phyloP scores from a whole-genome alignment of 305 asterid species.

The Lippia alba region DNA sequence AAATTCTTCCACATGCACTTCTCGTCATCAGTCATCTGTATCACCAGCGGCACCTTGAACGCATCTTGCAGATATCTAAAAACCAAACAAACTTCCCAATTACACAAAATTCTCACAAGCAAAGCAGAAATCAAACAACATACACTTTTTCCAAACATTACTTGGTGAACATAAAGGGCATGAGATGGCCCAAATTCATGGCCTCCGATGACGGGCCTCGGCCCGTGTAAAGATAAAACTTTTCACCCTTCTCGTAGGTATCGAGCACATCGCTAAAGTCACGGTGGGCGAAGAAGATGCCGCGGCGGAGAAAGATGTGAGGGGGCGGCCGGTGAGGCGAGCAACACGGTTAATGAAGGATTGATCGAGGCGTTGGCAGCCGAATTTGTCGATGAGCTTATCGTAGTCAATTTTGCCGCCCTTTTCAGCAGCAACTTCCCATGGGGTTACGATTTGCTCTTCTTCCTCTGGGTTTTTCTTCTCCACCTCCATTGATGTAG shows the following conservation, averaged over 20 bases:
- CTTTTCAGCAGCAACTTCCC: conserved; percentile 83
- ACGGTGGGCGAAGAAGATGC: conserved; percentile 93
- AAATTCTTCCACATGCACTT: conserved; percentile 96
- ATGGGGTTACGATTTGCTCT: conserved; percentile 85
- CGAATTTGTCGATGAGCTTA: conserved; percentile 83
- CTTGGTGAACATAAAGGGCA: conserved; percentile 98
- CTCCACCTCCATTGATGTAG: conserved; percentile 56
- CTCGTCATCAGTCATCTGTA: conserved; percentile 96
- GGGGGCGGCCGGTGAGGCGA: conserved; percentile 76
- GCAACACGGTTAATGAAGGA: conserved; percentile 73
- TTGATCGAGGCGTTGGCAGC: conserved; percentile 86
- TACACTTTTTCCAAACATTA: conserved; percentile 30
- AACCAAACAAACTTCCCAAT: conserved; percentile 13
- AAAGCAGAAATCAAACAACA: background rate
- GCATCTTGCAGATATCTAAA: conserved; percentile 91
- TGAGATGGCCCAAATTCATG: conserved; percentile 92
- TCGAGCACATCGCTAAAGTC: conserved; percentile 76
- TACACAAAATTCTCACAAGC: background rate
- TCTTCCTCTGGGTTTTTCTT: conserved; percentile 40
- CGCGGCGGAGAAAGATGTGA: conserved; percentile 96
- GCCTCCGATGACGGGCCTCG: conserved; percentile 99
- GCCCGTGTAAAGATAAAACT: conserved; percentile 88
- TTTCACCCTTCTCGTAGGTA: conserved; percentile 81
- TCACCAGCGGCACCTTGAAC: conserved; percentile 94
- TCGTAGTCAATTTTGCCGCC: conserved; percentile 93